Conservation (phyloP, 2,329 filamentous ascomycete species). For the Canariomyces notabilis region DNA sequence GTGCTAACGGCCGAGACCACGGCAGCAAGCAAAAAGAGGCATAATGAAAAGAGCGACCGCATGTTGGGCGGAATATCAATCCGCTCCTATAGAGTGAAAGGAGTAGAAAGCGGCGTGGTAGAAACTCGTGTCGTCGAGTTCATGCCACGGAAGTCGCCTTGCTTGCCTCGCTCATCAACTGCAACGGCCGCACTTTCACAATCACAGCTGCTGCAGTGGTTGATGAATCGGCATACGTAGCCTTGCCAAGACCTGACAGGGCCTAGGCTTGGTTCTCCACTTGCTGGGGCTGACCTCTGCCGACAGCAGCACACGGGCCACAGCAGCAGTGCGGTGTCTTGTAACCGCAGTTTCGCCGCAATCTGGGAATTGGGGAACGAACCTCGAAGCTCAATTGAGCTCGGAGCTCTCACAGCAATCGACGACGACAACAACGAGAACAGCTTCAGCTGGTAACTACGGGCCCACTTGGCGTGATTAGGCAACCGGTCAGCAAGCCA, state of each 20-base stretch:
- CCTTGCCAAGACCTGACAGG: conserved; percentile 29
- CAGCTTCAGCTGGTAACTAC: neutral
- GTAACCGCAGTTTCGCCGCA: conserved; percentile 19
- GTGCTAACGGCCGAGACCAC: conserved; percentile 72
- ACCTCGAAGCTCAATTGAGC: conserved; percentile 9
- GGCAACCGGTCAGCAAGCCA: neutral
- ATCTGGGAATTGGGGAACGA: too few relatives aligned
- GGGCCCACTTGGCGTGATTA: neutral
- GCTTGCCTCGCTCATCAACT: conserved; percentile 9
- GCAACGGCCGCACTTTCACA: too few relatives aligned
- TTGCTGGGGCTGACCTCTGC: too few relatives aligned
- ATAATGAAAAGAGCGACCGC: conserved; percentile 68
- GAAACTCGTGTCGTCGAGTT: conserved; percentile 14
- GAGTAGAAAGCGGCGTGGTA: conserved; percentile 20
- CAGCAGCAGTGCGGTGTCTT: neutral
- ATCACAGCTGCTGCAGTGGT: conserved; percentile 4
- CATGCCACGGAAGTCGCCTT: conserved; percentile 14
- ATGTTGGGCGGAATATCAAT: conserved; percentile 37
- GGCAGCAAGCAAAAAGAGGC: conserved; percentile 61
- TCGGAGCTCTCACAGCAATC: neutral
- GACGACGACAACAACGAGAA: conserved; percentile 1
- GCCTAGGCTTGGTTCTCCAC: too few relatives aligned
- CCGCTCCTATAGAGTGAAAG: conserved; percentile 16
- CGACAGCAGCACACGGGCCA: neutral
- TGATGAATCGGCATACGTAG: conserved; percentile 31